A percentile compares a stretch with the other conserved stretches of the same genome.
Evolutionary conservation across 176 grass and related monocot species (phyloP).

Genomic region (Oropetium thomaeum): DNA sequence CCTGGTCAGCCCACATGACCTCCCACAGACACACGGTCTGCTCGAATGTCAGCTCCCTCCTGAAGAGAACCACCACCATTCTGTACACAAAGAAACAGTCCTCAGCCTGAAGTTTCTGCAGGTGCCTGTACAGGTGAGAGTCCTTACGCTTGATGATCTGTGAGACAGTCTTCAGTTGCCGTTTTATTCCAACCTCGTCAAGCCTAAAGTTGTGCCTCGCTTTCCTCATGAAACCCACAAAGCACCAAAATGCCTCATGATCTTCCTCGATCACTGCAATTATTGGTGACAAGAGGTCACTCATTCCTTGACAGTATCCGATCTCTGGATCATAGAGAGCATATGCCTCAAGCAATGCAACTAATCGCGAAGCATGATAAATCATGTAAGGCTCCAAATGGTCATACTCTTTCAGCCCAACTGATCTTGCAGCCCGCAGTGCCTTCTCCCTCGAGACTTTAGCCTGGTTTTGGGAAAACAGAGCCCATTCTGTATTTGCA

Average conservation of each 20-base stretch:
- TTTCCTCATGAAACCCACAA: conserved; percentile 95
- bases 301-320: conserved; percentile 94
- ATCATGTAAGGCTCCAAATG: conserved; percentile 86
- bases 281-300: conserved; percentile 92
- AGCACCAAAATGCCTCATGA: conserved; percentile 95
- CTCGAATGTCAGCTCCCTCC: conserved; percentile 91
- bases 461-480: conserved; percentile 59
- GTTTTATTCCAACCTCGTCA: conserved; percentile 81
- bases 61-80: conserved; percentile 94
- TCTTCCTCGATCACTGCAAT: conserved; percentile 81
- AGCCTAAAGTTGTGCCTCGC: conserved; percentile 92
- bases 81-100: conserved; percentile 96
- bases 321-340: conserved; percentile 88
- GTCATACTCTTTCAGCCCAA: conserved; percentile 73
- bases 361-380: conserved; percentile 76
- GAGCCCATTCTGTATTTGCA: conserved; percentile 69
- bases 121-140: conserved; percentile 71
- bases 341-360: conserved; percentile 80
- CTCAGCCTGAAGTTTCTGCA: conserved; percentile 90
- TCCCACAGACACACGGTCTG: conserved; percentile 92
- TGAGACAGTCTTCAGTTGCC: conserved; percentile 82
- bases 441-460: conserved; percentile 60
- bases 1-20: conserved; percentile 97
- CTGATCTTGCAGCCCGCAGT: conserved; percentile 42
- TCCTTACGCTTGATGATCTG: conserved; percentile 91